These are phyloP conservation scores for Setomelanomma holmii DNA, from an alignment of 2,329 filamentous ascomycete species.

Conservation along the genomic window DNA sequence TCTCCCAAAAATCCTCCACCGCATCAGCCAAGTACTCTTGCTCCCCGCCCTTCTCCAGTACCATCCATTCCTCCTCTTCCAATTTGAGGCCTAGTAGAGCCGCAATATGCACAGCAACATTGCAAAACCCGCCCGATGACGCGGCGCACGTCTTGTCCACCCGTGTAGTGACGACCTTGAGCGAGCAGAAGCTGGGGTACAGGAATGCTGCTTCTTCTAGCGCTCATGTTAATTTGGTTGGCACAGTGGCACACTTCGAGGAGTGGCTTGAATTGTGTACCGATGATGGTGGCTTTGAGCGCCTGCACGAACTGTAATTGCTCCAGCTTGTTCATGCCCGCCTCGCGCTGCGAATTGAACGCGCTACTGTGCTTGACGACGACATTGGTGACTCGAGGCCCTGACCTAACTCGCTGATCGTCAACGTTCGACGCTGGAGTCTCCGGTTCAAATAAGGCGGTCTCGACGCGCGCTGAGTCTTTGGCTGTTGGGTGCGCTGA, in stretches of 20 bases:
- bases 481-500: background rate
- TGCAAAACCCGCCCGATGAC: background rate
- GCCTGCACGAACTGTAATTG: slow-evolving; percentile 5
- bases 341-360: slow-evolving; percentile 5
- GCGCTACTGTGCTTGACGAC: slow-evolving; percentile 5
- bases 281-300: slow-evolving; percentile 6
- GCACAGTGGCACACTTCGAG: too few species aligned
- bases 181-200: background rate
- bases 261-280: too few species aligned
- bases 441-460: background rate
- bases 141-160: background rate
- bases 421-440: background rate
- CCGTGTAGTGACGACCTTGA: background rate
- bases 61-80: background rate
- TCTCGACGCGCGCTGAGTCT: background rate
- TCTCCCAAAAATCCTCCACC: slow-evolving; percentile 10
- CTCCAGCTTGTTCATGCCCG: slow-evolving; percentile 6
- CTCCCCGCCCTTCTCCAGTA: slow-evolving; percentile 3
- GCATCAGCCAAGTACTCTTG: slow-evolving; percentile 8
- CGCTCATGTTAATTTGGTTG: background rate
- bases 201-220: background rate
- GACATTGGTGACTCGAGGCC: slow-evolving; percentile 1
- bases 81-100: background rate
- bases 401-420: background rate
- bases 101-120: background rate